Conservation (phyloP, 1,139 yeast genomes). For the Pichia sp. region DNA sequence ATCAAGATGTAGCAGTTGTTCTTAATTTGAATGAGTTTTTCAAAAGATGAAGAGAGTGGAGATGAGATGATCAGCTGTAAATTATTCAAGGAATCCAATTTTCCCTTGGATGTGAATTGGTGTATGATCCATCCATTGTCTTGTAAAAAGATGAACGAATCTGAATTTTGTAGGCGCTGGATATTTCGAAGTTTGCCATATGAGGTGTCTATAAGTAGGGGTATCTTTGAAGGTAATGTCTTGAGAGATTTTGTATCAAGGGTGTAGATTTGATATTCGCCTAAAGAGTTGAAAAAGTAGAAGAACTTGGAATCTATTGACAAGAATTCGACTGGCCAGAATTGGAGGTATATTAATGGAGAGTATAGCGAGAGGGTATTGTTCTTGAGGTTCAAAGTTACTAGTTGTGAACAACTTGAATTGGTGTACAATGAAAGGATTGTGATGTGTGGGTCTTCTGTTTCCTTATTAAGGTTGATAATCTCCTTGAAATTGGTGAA, state of each 20-base stretch:
- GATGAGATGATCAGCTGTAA: constrained; percentile 22
- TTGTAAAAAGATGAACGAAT: constrained; percentile 25
- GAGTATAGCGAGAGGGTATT: constrained; percentile 1
- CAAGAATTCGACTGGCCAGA: constrained; percentile 25
- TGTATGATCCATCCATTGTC: constrained; percentile 31
- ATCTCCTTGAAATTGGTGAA: constrained; percentile 5
- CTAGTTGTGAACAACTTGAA: constrained; percentile 12
- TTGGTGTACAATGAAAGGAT: constrained; percentile 2
- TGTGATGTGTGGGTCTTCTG: not conserved
- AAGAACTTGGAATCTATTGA: constrained; percentile 18
- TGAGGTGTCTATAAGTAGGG: constrained; percentile 8
- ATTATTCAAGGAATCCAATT: constrained; percentile 1
- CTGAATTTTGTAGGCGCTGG: constrained; percentile 4
- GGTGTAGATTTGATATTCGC: constrained; percentile 15
- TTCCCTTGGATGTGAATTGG: constrained; percentile 7
- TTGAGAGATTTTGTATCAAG: not conserved
- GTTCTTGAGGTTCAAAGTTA: constrained; percentile 2
- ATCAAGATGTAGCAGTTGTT: constrained; percentile 20
- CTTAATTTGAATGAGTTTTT: constrained; percentile 14
- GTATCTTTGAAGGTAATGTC: not conserved
- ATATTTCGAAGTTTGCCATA: constrained; percentile 22
- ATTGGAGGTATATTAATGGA: constrained; percentile 19
- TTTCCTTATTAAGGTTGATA: not conserved
- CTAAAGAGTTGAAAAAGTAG: constrained; percentile 23
- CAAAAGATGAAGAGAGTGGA: constrained; percentile 23